Evolutionary conservation across 1,284 basidiomycete genomes (phyloP), one percentile per base, ranked within the genome.

Genomic region (Veloporphyrellus conicus): DNA sequence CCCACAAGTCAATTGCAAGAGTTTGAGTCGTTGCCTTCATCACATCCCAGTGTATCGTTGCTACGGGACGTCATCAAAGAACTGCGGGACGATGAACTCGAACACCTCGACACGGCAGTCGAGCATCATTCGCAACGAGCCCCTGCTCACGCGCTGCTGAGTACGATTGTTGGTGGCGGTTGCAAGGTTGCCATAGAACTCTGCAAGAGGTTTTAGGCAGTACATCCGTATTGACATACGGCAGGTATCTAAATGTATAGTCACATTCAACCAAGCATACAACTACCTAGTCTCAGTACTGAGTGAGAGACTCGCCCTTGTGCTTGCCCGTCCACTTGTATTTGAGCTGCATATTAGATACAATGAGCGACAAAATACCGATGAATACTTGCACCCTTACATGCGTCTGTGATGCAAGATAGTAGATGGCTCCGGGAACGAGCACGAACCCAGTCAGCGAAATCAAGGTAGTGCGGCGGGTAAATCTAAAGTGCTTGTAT

Each of bases 41-140:
- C 78, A 52, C 84, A 96, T 66, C 85, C 90, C 0, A 93, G 90
- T 36, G 71, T 97, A 27, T 81, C 84, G 1, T 69, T 95, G 15
- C 72, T 98, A 39, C 80, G 76, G 52, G 73, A 82, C 8, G 78
- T 96, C 41, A 80, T 97, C 34, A 72, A 71, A 46, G 94, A 97
- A 66, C 91, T 97, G 67, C 75, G 93, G 50, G 93, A 97, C 67
- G 94, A 98, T 62, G 94, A 98, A 64, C 77, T 97, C 19, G 93
- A 90, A 60, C 94, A 98, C 66, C 74, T 98, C 52, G 90, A 97
- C 61, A 92, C 86, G 14, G 94, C 94, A 2, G 88, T 98, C 9
- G 85, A 89, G 55, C 81, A 97, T 60, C 80, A 91, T 61, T 85
- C 90, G 15, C 94, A 97, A 66, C 81, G 87, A 51, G 93, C 93